A percentile compares a stretch with the other conserved stretches of the same genome.
Evolutionary conservation across 192 early-diverging fungal species (phyloP).

Genomic region (Entomortierella parvispora): DNA sequence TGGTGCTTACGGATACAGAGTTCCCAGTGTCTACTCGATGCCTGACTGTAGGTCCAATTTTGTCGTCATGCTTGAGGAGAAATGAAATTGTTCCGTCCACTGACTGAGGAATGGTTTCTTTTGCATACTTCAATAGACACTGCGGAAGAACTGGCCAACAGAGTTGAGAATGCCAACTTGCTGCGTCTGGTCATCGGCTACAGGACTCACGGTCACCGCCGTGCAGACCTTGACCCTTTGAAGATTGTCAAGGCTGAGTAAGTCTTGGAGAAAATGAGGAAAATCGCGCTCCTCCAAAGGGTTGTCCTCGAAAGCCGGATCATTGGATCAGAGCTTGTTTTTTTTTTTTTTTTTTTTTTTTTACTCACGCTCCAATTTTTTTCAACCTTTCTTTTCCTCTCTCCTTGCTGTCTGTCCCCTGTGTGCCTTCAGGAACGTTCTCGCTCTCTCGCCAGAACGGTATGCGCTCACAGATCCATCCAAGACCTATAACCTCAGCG

Average conservation of each 20-base stretch:
- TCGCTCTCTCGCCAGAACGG: constrained; percentile 83
- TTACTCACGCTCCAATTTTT: neutral
- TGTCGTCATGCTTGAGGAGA: too few species aligned
- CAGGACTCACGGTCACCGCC: constrained; percentile 84
- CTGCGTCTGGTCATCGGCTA: constrained; percentile 85
- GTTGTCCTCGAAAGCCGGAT: too few species aligned
- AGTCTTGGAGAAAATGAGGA: constrained; percentile 21
- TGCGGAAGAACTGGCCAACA: constrained; percentile 81
- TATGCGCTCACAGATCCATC: constrained; percentile 77
- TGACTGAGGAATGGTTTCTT: neutral
- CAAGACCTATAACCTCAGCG: constrained; percentile 71
- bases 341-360: neutral
- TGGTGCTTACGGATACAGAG: constrained; percentile 90
- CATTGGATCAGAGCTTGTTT: too few species aligned
- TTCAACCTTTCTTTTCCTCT: too few species aligned
- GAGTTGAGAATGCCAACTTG: constrained; percentile 84
- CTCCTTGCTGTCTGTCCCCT: too few species aligned
- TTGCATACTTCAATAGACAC: constrained; percentile 61
- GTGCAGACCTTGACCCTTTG: constrained; percentile 89
- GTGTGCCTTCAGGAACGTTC: constrained; percentile 57
- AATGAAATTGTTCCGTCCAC: too few species aligned
- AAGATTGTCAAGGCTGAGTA: constrained; percentile 74
- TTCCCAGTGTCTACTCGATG: constrained; percentile 70
- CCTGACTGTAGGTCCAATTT: constrained; percentile 78
- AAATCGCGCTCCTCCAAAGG: too few species aligned